Evolutionary conservation across 2,329 filamentous ascomycete genomes (phyloP), one percentile per base, ranked within the genome.

Genomic region (Colletotrichum spaethianum): DNA sequence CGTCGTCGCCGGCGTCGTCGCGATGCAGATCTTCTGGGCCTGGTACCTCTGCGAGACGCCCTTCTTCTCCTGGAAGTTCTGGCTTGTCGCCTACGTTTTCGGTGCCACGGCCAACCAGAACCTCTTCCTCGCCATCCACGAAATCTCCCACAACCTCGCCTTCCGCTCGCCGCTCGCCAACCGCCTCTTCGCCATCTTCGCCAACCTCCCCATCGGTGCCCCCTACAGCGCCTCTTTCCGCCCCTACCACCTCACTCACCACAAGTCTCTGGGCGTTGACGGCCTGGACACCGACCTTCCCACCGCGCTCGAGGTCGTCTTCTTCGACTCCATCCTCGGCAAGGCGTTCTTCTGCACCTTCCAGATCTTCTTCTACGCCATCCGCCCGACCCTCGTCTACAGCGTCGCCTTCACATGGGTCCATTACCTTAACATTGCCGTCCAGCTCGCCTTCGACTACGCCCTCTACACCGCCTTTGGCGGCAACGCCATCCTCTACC

Each of bases 291-390:
- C 96, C 55, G 96, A 99, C 80, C 92, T 99, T 36, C 96, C 96
- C 31, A 98, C 96, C 23, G 91, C 94, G 60, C 83, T 98, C 62
- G 96, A 99, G 86, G 96, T 95, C 74, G 84, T 97, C 80, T 93
- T 99, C 81, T 92, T 99, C 78, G 94, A 99, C 86, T 98, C 95
- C 9, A 92, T 99, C 77, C 90, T 96, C 23, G 96, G 96, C 82
- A 99, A 99, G 85, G 93, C 96, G 76, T 99, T 99, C 87, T 99
- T 99, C 89, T 96, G 93, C 86, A 99, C 96, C 76, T 99, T 98
- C 86, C 96, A 99, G 84, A 98, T 99, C 82, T 90, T 99, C 81
- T 99, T 99, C 89, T 99, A 99, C 86, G 96, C 96, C 78, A 84
- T 99, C 62, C 94, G 96, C 20, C 96, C 96, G 73, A 98, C 98